These are phyloP conservation scores for Sphaerosporella brunnea DNA, from an alignment of 495 filamentous ascomycete genomes.

Conservation along the genomic window DNA sequence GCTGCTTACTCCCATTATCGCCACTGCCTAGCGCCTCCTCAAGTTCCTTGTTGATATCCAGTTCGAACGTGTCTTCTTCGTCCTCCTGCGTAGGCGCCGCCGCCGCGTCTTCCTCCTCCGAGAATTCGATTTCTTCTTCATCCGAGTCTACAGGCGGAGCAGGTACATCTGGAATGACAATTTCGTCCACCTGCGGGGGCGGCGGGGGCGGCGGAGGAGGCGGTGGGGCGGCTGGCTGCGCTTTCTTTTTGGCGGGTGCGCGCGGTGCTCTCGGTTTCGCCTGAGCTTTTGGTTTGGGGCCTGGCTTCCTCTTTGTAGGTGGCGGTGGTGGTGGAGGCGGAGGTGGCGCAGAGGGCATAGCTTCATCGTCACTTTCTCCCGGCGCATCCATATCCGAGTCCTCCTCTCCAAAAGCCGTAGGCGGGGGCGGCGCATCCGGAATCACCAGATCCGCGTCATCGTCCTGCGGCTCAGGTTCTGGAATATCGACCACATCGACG, in stretches of 20 bases:
- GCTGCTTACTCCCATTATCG: conserved; percentile 4
- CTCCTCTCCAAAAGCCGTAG: not conserved
- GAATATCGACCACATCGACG: conserved; percentile 13
- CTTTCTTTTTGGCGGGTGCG: conserved; percentile 7
- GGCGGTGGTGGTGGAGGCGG: not conserved
- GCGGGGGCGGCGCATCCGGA: not conserved
- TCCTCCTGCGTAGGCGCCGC: not conserved
- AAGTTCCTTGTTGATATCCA: conserved; percentile 11
- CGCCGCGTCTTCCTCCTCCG: conserved; percentile 13
- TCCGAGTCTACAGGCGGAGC: conserved; percentile 3
- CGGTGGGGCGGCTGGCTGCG: not conserved
- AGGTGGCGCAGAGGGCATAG: not conserved
- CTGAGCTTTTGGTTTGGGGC: conserved; percentile 1
- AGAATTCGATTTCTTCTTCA: conserved; percentile 17
- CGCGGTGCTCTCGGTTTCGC: conserved; percentile 5
- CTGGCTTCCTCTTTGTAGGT: not conserved
- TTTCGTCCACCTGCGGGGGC: not conserved
- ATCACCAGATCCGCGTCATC: conserved; percentile 4
- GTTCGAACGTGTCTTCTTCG: conserved; percentile 16
- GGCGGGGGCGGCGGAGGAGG: not conserved
- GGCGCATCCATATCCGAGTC: conserved; percentile 20
- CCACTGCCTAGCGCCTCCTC: conserved; percentile 17
- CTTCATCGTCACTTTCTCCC: conserved; percentile 19
- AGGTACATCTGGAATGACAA: not conserved
- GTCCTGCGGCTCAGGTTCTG: conserved; percentile 8